These are phyloP conservation scores for Bipolaris gigantea DNA, from an alignment of 2,329 filamentous ascomycete genomes.

Conservation along the genomic window DNA sequence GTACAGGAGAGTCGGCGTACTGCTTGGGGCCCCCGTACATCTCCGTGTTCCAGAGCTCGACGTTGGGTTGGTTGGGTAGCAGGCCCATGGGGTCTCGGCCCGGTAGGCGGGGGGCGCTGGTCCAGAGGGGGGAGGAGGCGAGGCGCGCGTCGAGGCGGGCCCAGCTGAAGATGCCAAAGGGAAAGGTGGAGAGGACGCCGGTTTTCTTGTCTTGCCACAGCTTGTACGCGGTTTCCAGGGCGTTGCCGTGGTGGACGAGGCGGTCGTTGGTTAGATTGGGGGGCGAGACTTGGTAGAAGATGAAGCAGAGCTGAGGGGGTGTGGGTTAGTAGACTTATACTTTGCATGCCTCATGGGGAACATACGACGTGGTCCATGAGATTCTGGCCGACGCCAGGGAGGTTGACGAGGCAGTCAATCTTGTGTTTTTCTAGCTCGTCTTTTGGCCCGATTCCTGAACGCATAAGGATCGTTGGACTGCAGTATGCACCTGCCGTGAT, in stretches of 20 bases:
- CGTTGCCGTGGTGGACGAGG: constrained; percentile 59
- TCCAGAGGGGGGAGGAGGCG: constrained; percentile 58
- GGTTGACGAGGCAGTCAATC: constrained; percentile 58
- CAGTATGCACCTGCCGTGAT: constrained; percentile 40
- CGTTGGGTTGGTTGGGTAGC: constrained; percentile 58
- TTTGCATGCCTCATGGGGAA: constrained; percentile 45
- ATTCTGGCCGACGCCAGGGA: constrained; percentile 65
- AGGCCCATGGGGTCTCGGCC: constrained; percentile 65
- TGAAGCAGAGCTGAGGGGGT: constrained; percentile 50
- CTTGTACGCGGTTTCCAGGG: constrained; percentile 53
- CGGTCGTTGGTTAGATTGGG: constrained; percentile 59
- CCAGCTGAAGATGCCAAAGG: constrained; percentile 65
- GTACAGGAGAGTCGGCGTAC: constrained; percentile 56
- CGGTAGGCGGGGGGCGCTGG: constrained; percentile 48
- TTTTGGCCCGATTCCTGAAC: constrained; percentile 61
- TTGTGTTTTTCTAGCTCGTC: constrained; percentile 55
- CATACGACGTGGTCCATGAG: constrained; percentile 65
- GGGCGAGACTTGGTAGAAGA: constrained; percentile 63
- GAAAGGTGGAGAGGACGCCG: constrained; percentile 63
- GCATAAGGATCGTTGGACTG: constrained; percentile 48
- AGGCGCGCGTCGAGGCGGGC: constrained; percentile 64
- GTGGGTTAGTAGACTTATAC: constrained; percentile 18
- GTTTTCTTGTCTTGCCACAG: constrained; percentile 62
- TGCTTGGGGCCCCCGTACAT: constrained; percentile 64
- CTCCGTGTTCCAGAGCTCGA: constrained; percentile 66